phyloP scores from a whole-genome alignment of 2,329 filamentous ascomycete species.

The Ceratocystis ficicola region DNA sequence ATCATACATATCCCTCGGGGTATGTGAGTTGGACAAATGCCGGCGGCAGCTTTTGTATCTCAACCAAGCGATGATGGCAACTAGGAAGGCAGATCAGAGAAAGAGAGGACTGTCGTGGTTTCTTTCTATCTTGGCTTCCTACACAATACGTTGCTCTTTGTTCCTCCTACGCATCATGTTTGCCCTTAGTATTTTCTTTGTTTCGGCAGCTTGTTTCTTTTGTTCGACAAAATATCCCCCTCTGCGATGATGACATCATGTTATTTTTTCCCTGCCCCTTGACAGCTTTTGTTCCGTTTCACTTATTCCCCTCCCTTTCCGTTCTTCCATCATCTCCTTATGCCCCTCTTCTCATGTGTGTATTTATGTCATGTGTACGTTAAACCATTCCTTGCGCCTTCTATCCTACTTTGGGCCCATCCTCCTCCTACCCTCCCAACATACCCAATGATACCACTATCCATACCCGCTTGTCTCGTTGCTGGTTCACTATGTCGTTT shows the following conservation, averaged over 20 bases:
- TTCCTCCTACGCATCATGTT: not conserved
- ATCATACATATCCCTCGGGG: conserved; percentile 46
- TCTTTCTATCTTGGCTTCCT: too few species aligned
- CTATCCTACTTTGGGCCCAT: conserved; percentile 6
- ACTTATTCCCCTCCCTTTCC: not conserved
- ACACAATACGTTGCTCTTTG: not conserved
- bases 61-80: conserved; percentile 52
- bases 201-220: not conserved
- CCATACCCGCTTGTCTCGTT: not conserved
- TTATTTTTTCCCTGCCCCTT: not conserved
- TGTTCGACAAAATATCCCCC: not conserved
- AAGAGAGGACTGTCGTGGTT: too few species aligned
- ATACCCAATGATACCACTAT: conserved; percentile 8
- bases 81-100: too few species aligned
- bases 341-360: conserved; percentile 1
- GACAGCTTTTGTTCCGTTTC: not conserved
- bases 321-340: not conserved
- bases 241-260: not conserved
- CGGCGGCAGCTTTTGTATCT: conserved; percentile 77
- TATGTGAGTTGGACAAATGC: conserved; percentile 90
- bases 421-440: not conserved
- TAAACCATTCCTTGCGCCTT: conserved; percentile 13
- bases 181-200: not conserved
- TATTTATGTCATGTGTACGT: conserved; percentile 12
- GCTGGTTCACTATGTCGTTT: not conserved